These are phyloP conservation scores for Leccinum rimulosum DNA, from an alignment of 768 basidiomycete genomes.

Conservation along the genomic window DNA sequence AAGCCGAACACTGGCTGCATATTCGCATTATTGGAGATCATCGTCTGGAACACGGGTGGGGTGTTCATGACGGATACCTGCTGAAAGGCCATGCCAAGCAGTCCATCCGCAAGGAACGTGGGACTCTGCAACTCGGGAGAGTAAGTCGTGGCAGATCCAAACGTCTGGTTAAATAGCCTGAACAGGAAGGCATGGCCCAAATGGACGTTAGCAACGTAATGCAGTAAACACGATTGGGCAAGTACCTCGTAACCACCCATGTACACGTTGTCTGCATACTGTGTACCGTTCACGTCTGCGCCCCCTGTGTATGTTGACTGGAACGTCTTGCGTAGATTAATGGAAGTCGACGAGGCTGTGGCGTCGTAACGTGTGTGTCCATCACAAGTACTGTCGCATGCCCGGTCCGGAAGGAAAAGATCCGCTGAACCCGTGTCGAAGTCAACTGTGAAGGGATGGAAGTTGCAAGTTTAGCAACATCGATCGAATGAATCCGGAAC, in stretches of 20 bases:
- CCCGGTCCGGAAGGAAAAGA: slow-evolving; percentile 38
- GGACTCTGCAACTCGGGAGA: slow-evolving; percentile 28
- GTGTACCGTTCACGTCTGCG: slow-evolving; percentile 35
- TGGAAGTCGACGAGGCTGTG: slow-evolving; percentile 31
- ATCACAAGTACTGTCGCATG: slow-evolving; percentile 31
- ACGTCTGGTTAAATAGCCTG: slow-evolving; percentile 37
- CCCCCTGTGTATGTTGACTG: slow-evolving; percentile 39
- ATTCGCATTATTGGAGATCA: slow-evolving; percentile 36
- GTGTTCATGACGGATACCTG: slow-evolving; percentile 35
- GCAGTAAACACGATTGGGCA: slow-evolving; percentile 14
- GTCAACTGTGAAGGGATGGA: slow-evolving; percentile 36
- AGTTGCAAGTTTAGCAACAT: background rate
- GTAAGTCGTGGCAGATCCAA: slow-evolving; percentile 44
- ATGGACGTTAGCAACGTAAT: slow-evolving; percentile 3
- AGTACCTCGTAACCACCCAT: slow-evolving; percentile 36
- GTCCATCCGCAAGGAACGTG: slow-evolving; percentile 37
- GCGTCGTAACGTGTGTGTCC: slow-evolving; percentile 33
- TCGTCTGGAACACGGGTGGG: slow-evolving; percentile 44
- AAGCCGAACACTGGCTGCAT: slow-evolving; percentile 45
- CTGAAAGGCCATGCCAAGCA: slow-evolving; percentile 44
- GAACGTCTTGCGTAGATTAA: slow-evolving; percentile 27
- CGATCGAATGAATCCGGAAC: background rate
- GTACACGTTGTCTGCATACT: slow-evolving; percentile 43
- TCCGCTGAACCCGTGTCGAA: slow-evolving; percentile 56
- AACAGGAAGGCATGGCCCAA: background rate